Evolutionary conservation across 2,329 filamentous ascomycete genomes (phyloP), one percentile per base, ranked within the genome.

Genomic region (Botryotinia narcissicola): DNA sequence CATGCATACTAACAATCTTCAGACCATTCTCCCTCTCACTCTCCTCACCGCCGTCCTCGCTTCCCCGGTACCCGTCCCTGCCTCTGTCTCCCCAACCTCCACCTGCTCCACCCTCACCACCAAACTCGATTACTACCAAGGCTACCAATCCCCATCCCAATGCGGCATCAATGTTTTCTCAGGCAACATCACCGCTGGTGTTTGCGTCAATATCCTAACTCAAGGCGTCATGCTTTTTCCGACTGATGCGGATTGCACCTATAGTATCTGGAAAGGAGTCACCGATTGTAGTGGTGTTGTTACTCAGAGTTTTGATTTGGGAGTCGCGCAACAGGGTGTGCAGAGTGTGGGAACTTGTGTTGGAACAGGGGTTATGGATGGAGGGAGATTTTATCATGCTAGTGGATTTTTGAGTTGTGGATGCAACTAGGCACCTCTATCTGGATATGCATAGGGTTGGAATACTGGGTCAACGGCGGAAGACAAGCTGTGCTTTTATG

Each of bases 121-220:
- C 14, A 57, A 37, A 14, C 46, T 67, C 8, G 70, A 72, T 22
- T 72, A 72, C 46, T 72, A 67, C 60, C 70, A 72, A 72, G 70
- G 70, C 46, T 62, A 62, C 32, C 20, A 29, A 16, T 57, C 70
- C 3, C 60, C 46, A 14, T 57, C 42, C 4, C 57, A 63, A 46
- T 72, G 70, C 60, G 60, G 70, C 25, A 22, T 67, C 25, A 29
- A 66, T 37, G 70, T 72, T 37, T 32, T 4, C n/a, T 16, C 12
- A 8, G 46, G 70, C n/a, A 72, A 72, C 70, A 66, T 72, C 37
- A 72, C 70, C 35, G 25, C 70, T 7, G 61, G 61, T 8, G 14
- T 40, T 37, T 72, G 70, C 61, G 25, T 57, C 44, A 66, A 66
- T 22, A 67, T 72, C 12, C 7, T 16, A 8, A 57, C 46, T 10